A percentile compares a stretch with the other conserved stretches of the same genome.
Evolutionary conservation across 768 basidiomycete species (phyloP).

Genomic region (Flagelloscypha sp.): DNA sequence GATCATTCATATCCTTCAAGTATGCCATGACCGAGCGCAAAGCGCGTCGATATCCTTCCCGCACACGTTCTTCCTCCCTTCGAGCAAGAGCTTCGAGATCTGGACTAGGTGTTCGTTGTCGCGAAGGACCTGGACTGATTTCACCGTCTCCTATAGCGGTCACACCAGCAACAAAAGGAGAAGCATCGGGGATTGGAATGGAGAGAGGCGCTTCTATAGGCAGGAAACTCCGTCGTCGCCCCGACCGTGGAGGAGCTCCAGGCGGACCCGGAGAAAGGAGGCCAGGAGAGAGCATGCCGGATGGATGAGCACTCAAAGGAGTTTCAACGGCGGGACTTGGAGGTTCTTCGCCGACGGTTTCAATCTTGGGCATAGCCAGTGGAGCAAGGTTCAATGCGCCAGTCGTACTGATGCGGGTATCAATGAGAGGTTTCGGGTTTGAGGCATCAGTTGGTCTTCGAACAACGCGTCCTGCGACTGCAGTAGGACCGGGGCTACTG

Average conservation of each 20-base stretch:
- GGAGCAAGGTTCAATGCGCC: conserved; percentile 5
- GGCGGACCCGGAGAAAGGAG: too few relatives aligned
- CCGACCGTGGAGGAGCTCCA: conserved; percentile 38
- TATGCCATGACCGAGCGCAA: conserved; percentile 93
- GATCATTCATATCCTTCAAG: conserved; percentile 89
- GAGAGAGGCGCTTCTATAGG: conserved; percentile 66
- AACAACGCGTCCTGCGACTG: not conserved
- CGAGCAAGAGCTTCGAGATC: conserved; percentile 45
- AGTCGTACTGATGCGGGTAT: conserved; percentile 15
- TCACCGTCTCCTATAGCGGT: conserved; percentile 32
- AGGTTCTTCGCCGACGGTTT: conserved; percentile 21
- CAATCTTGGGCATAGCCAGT: conserved; percentile 1
- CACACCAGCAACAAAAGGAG: conserved; percentile 48
- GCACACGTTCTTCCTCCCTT: conserved; percentile 62
- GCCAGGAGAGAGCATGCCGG: conserved; percentile 29
- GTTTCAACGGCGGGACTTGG: conserved; percentile 16
- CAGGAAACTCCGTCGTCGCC: conserved; percentile 83
- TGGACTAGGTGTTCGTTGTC: conserved; percentile 34
- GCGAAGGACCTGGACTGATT: too few relatives aligned
- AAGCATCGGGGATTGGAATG: conserved; percentile 56
- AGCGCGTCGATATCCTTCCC: conserved; percentile 70
- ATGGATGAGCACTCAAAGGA: not conserved
- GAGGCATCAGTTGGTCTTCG: conserved; percentile 3
- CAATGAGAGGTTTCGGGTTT: conserved; percentile 11
- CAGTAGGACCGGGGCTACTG: conserved; percentile 13